phyloP scores from a whole-genome alignment of 2,329 filamentous ascomycete species.

The Stemphylium beticola region DNA sequence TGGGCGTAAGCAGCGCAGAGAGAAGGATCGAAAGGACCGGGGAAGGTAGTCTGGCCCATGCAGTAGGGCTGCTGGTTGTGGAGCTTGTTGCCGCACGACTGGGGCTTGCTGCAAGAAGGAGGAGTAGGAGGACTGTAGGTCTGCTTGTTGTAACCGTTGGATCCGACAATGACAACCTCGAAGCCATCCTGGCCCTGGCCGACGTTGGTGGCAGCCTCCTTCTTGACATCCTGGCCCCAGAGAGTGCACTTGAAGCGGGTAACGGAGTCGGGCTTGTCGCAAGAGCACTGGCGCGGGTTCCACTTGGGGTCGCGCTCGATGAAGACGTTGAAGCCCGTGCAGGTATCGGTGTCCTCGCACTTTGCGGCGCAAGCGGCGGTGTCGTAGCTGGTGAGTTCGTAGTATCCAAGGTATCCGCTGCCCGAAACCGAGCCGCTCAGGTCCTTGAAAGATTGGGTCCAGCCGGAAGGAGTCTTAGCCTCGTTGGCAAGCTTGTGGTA shows the following conservation, averaged over 20 bases:
- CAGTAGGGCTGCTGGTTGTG: conserved; percentile 33
- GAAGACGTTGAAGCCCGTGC: conserved; percentile 37
- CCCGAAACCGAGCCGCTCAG: conserved; percentile 22
- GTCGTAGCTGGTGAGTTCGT: conserved; percentile 31
- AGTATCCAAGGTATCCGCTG: conserved; percentile 32
- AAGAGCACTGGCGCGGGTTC: conserved; percentile 34
- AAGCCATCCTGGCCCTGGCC: conserved; percentile 30
- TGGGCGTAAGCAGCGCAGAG: conserved; percentile 32
- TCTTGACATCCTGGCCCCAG: conserved; percentile 30
- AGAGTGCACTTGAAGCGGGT: conserved; percentile 36
- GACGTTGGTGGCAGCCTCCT: conserved; percentile 27
- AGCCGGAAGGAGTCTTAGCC: conserved; percentile 30
- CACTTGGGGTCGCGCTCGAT: conserved; percentile 33
- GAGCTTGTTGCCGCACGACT: conserved; percentile 28
- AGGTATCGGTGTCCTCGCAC: conserved; percentile 25
- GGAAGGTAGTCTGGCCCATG: conserved; percentile 36
- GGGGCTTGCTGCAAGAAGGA: conserved; percentile 30
- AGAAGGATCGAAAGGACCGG: conserved; percentile 33
- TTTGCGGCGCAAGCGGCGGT: conserved; percentile 23
- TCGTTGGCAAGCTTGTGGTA: conserved; percentile 31
- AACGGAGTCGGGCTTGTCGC: conserved; percentile 23
- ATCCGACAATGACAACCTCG: conserved; percentile 40
- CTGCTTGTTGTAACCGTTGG: conserved; percentile 42
- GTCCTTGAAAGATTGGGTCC: conserved; percentile 27
- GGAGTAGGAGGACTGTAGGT: conserved; percentile 25